These are phyloP conservation scores for Xylariaceae sp. DNA, from an alignment of 2,329 filamentous ascomycete genomes.

Conservation along the genomic window DNA sequence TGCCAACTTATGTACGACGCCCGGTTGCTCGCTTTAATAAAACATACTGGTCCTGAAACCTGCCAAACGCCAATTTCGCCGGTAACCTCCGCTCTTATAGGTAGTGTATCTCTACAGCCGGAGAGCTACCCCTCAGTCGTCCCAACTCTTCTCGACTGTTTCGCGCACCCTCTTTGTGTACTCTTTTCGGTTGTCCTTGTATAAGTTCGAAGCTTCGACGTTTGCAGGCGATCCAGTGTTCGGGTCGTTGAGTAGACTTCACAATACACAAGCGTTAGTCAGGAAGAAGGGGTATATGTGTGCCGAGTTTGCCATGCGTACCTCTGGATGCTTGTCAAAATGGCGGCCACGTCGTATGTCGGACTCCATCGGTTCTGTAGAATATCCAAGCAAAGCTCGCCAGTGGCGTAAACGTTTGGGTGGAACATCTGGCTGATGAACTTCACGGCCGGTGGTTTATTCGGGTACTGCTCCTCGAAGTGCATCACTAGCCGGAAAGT, in stretches of 20 bases:
- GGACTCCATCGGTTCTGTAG: slow-evolving; percentile 98
- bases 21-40: slow-evolving; percentile 3
- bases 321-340: slow-evolving; percentile 97
- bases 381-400: slow-evolving; percentile 94
- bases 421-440: slow-evolving; percentile 99
- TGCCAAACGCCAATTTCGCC: slow-evolving; percentile 15
- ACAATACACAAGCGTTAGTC: neutral
- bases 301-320: too few species aligned
- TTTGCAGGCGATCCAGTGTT: slow-evolving; percentile 98
- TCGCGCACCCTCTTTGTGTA: slow-evolving; percentile 93
- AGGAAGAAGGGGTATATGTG: too few species aligned
- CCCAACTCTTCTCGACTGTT: slow-evolving; percentile 99
- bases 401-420: slow-evolving; percentile 95
- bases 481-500: slow-evolving; percentile 98
- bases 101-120: neutral
- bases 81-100: slow-evolving; percentile 8
- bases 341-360: slow-evolving; percentile 95
- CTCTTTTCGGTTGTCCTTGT: slow-evolving; percentile 96
- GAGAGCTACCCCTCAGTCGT: slow-evolving; percentile 53
- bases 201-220: slow-evolving; percentile 94
- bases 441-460: slow-evolving; percentile 95
- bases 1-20: slow-evolving; percentile 7
- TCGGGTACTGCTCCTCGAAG: slow-evolving; percentile 98
- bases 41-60: slow-evolving; percentile 9
- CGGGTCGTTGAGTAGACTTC: slow-evolving; percentile 94